These are phyloP conservation scores for Aspergillus leporis DNA, from an alignment of 495 filamentous ascomycete species.

Conservation along the genomic window DNA sequence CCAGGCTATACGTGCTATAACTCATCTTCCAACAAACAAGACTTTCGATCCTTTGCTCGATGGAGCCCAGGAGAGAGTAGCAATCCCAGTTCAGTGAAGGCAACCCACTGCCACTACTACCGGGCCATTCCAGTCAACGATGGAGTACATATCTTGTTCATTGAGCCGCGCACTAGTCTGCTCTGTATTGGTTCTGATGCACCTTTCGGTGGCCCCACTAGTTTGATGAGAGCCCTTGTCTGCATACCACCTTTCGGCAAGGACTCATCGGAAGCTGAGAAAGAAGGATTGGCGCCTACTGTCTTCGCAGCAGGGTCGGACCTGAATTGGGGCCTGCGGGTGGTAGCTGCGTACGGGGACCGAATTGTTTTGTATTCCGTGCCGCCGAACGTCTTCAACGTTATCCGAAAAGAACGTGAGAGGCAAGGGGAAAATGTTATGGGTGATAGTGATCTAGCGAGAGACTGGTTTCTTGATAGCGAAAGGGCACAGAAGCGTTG, in stretches of 20 bases:
- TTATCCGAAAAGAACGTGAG: constrained; percentile 40
- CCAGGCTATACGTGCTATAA: constrained; percentile 37
- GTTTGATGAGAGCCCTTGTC: constrained; percentile 45
- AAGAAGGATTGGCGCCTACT: constrained; percentile 44
- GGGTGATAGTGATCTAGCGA: constrained; percentile 36
- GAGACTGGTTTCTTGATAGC: constrained; percentile 36
- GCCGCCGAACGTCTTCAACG: constrained; percentile 59
- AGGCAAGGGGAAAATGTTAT: constrained; percentile 35
- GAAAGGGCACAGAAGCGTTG: constrained; percentile 30
- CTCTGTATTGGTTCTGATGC: constrained; percentile 70
- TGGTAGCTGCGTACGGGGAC: constrained; percentile 61
- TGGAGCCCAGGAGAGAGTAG: constrained; percentile 27
- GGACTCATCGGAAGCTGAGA: constrained; percentile 32
- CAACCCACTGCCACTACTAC: constrained; percentile 61
- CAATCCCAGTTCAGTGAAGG: constrained; percentile 35
- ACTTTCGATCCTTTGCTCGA: constrained; percentile 30
- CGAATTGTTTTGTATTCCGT: constrained; percentile 62
- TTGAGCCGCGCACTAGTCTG: constrained; percentile 58
- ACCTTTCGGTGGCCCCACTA: constrained; percentile 56
- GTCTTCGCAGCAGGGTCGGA: constrained; percentile 62
- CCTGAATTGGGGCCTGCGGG: constrained; percentile 58
- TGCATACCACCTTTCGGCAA: constrained; percentile 37
- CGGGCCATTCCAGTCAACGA: constrained; percentile 69
- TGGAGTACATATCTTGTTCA: constrained; percentile 69
- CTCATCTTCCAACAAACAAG: constrained; percentile 26